Evolutionary conservation across 2,329 filamentous ascomycete genomes (phyloP).

Genomic region (Epichloe gansuensis): DNA sequence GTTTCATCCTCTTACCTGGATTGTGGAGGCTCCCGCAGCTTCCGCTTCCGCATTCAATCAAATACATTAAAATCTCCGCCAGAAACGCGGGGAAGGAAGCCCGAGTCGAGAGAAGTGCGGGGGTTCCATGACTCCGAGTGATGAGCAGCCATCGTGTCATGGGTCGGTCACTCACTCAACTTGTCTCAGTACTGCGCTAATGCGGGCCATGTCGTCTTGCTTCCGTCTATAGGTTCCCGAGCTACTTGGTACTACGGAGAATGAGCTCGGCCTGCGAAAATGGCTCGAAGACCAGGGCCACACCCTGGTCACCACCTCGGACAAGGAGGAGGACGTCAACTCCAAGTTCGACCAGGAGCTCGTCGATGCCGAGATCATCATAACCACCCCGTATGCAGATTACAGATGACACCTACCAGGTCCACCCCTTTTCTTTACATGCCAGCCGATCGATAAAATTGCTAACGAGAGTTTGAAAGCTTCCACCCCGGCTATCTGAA

Average conservation of each 20-base stretch:
- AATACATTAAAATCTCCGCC: not conserved
- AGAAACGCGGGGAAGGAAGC: not conserved
- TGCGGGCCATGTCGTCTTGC: not conserved
- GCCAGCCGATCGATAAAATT: not conserved
- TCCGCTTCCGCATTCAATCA: not conserved
- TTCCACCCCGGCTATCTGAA: constrained; percentile 99
- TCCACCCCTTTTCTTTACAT: no score
- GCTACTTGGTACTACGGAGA: constrained; percentile 91
- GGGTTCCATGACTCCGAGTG: not conserved
- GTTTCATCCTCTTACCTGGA: not conserved
- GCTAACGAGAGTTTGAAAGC: constrained; percentile 28
- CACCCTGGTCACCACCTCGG: constrained; percentile 90
- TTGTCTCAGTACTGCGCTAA: not conserved
- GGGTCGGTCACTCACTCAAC: not conserved
- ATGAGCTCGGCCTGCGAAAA: constrained; percentile 92
- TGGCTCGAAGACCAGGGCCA: constrained; percentile 97
- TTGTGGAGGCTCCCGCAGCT: not conserved
- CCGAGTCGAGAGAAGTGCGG: not conserved
- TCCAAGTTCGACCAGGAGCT: constrained; percentile 93
- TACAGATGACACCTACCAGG: not conserved
- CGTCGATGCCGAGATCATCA: constrained; percentile 95
- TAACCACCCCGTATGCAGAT: constrained; percentile 73
- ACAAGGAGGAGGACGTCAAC: constrained; percentile 91
- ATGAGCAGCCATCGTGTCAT: not conserved
- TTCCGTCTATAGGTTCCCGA: constrained; percentile 45